Conservation (phyloP, 495 filamentous ascomycete genomes). For the Aspergillus wentii region DNA sequence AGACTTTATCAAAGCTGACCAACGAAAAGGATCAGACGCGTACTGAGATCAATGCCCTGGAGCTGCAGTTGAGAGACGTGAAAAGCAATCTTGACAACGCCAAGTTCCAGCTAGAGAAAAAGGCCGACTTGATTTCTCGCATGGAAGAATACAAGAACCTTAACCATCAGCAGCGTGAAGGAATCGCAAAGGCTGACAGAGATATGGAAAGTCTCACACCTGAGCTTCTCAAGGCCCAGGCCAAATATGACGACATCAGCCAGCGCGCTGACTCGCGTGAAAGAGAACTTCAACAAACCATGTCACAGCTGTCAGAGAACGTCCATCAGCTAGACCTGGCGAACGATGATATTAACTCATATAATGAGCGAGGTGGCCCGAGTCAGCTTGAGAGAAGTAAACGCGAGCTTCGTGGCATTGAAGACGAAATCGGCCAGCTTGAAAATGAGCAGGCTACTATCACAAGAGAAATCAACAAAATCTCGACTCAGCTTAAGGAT, state of each 20-base stretch:
- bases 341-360: slow-evolving; percentile 73
- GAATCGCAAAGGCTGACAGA: slow-evolving; percentile 59
- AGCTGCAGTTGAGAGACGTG: slow-evolving; percentile 66
- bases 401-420: slow-evolving; percentile 61
- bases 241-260: slow-evolving; percentile 68
- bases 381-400: slow-evolving; percentile 63
- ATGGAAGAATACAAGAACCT: slow-evolving; percentile 68
- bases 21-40: slow-evolving; percentile 68
- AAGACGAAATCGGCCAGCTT: slow-evolving; percentile 57
- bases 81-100: slow-evolving; percentile 63
- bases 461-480: slow-evolving; percentile 65
- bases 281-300: slow-evolving; percentile 65
- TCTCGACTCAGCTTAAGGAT: slow-evolving; percentile 71
- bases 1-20: slow-evolving; percentile 56
- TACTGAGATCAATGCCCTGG: slow-evolving; percentile 59
- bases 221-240: slow-evolving; percentile 66
- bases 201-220: slow-evolving; percentile 68
- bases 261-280: slow-evolving; percentile 68
- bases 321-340: slow-evolving; percentile 70
- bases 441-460: slow-evolving; percentile 65
- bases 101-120: slow-evolving; percentile 72
- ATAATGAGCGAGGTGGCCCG: slow-evolving; percentile 71
- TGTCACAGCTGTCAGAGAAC: slow-evolving; percentile 64
- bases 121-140: slow-evolving; percentile 57
- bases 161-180: slow-evolving; percentile 61